Conservation (phyloP, 2,329 filamentous ascomycete species). For the Fusarium camptoceras region DNA sequence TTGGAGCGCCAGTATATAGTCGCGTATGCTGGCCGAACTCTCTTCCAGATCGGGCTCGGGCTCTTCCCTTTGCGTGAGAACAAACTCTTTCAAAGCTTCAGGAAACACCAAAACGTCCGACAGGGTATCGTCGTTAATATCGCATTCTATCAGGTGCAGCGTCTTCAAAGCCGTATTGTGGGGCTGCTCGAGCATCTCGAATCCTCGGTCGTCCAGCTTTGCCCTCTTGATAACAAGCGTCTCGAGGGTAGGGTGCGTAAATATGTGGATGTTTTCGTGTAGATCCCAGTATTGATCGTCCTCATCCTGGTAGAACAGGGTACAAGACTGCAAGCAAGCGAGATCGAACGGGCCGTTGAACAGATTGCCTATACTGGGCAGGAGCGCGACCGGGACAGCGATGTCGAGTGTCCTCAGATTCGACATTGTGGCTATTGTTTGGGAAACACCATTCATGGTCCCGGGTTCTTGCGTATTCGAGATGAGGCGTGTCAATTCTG, state of each 20-base stretch:
- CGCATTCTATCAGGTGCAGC: conserved; percentile 62
- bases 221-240: conserved; percentile 58
- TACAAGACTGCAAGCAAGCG: conserved; percentile 60
- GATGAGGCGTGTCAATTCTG: conserved; percentile 57
- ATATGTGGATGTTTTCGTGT: conserved; percentile 64
- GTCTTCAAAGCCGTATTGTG: conserved; percentile 59
- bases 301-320: conserved; percentile 60
- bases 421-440: conserved; percentile 62
- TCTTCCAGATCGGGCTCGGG: conserved; percentile 59
- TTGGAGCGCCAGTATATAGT: conserved; percentile 59
- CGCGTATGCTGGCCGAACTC: conserved; percentile 59
- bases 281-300: conserved; percentile 62
- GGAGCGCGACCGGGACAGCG: conserved; percentile 57
- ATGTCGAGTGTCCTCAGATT: conserved; percentile 62
- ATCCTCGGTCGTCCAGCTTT: conserved; percentile 60
- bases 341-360: conserved; percentile 65
- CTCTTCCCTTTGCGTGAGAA: conserved; percentile 58
- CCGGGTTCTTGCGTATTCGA: conserved; percentile 52
- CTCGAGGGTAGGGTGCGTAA: conserved; percentile 62
- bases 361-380: conserved; percentile 60
- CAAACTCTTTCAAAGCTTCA: conserved; percentile 58
- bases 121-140: conserved; percentile 59
- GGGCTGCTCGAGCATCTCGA: conserved; percentile 61
- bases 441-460: conserved; percentile 56
- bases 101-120: conserved; percentile 57